phyloP scores from a whole-genome alignment of 805 yeast genomes.

The Ogataea methanolica region DNA sequence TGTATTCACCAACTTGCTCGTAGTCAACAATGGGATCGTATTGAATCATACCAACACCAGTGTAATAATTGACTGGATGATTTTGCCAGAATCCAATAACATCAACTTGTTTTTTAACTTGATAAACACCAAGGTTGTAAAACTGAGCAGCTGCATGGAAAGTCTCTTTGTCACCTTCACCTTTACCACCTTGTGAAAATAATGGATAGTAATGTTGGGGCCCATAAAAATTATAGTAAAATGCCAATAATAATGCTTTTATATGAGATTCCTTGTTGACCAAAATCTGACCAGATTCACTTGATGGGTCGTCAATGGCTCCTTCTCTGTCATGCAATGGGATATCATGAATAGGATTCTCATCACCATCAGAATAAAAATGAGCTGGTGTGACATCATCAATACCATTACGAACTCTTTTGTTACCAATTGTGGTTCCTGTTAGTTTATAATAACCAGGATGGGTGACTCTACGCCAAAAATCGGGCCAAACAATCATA shows the following conservation, averaged over 20 bases:
- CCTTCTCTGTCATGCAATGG: constrained; percentile 52
- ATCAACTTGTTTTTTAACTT: constrained; percentile 43
- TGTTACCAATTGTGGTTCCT: constrained; percentile 28
- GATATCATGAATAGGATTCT: constrained; percentile 18
- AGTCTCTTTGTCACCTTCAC: constrained; percentile 60
- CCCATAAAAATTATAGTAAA: constrained; percentile 51
- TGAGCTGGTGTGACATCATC: constrained; percentile 27
- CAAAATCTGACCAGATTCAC: constrained; percentile 53
- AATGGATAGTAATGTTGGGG: constrained; percentile 44
- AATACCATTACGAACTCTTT: constrained; percentile 27
- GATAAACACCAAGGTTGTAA: constrained; percentile 40
- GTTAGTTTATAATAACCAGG: constrained; percentile 45
- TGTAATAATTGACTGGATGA: constrained; percentile 25
- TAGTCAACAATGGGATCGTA: constrained; percentile 45
- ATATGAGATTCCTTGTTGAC: constrained; percentile 46
- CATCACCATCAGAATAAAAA: constrained; percentile 11
- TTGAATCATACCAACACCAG: constrained; percentile 57
- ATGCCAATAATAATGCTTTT: constrained; percentile 41
- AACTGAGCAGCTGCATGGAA: constrained; percentile 50
- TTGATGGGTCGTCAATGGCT: constrained; percentile 48
- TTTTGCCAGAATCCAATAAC: constrained; percentile 44
- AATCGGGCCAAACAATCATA: constrained; percentile 56
- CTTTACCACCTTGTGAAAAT: constrained; percentile 42
- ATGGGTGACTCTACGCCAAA: constrained; percentile 53
- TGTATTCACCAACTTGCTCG: constrained; percentile 16